These are phyloP conservation scores for Leccinum subtestaceum DNA, from an alignment of 768 basidiomycete genomes.

Conservation along the genomic window DNA sequence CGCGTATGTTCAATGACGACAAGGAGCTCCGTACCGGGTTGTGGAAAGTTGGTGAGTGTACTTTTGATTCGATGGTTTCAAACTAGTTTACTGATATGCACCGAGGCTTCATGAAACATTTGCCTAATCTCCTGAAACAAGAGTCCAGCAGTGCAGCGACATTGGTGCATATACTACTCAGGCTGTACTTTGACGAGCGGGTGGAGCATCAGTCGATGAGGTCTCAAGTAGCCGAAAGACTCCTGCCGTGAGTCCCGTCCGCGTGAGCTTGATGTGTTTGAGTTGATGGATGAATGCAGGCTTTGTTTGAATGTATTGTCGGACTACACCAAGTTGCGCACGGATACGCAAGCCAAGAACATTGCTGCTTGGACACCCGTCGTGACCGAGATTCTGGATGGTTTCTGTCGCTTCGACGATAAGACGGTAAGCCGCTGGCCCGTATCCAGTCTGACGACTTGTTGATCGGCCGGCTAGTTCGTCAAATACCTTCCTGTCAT, in stretches of 20 bases:
- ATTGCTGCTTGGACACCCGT: slow-evolving; percentile 99
- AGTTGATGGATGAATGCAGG: slow-evolving; percentile 39
- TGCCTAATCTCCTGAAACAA: slow-evolving; percentile 96
- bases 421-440: slow-evolving; percentile 67
- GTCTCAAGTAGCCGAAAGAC: slow-evolving; percentile 71
- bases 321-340: slow-evolving; percentile 86
- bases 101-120: slow-evolving; percentile 97
- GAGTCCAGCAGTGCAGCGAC: slow-evolving; percentile 97
- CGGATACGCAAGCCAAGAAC: slow-evolving; percentile 92
- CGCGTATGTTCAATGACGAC: slow-evolving; percentile 95
- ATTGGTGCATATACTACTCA: slow-evolving; percentile 83
- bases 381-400: slow-evolving; percentile 89
- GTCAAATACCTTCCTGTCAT: slow-evolving; percentile 81
- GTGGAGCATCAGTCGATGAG: slow-evolving; percentile 82
- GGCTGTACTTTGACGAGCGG: slow-evolving; percentile 94
- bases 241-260: slow-evolving; percentile 55
- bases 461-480: slow-evolving; percentile 54
- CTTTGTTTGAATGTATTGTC: slow-evolving; percentile 84
- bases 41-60: slow-evolving; percentile 96
- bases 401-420: slow-evolving; percentile 86
- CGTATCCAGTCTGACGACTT: background rate
- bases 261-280: background rate
- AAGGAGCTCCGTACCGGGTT: slow-evolving; percentile 94
- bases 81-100: slow-evolving; percentile 1
- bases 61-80: background rate